Base-by-base conservation (phyloP, 768 basidiomycete genomes). In the Chalciporus chontae region DNA sequence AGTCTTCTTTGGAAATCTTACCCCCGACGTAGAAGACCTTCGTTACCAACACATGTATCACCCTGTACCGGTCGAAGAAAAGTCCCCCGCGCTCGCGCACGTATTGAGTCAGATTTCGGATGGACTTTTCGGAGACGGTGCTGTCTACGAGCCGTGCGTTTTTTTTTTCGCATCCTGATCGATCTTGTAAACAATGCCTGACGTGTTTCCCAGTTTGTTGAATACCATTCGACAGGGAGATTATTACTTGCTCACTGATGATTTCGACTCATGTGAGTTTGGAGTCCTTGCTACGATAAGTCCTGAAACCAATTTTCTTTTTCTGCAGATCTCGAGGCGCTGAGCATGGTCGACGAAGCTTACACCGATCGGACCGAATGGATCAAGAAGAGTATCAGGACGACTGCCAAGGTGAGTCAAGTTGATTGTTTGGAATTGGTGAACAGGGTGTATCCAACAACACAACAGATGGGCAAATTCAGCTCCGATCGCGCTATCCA, bases 1-100 rank as follows among this genome's bases (percentile, higher is more conserved):
- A 90, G 88, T 93, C 80, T 91, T 94, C 77, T 93, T 93, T 63
- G 91, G 91, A 18, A 83, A 90, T 67, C 70, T 93, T 66, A 91
- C 91, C 19, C 87, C 88, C 60, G 86, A 80, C 43, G 93, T 98
- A 41, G 91, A 92, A 63, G 85, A 87, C 43, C 74, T 96, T 39
- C 83, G 94, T 23, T 85, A 87, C 68, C 83, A 90, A 64, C 94
- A 97, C 72, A 66, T 79, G 46, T 94, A 94, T 67, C 85, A 88
- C 64, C 84, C 90, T 3, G 66, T 85, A 10, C 82, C 91, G 6
- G 73, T 96, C 45, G 88, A 90, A 55, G 62, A 92, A 67, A 88
- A 91, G 65, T 93, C 86, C 51, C 90, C 88, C 5, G 83, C 83
- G 21, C 78, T 98, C 19, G 87, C 89, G 10, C 70, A 77, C 24